Evolutionary conservation across 23 red algal species (phyloP).

Genomic region (Agarophyton chilense): DNA sequence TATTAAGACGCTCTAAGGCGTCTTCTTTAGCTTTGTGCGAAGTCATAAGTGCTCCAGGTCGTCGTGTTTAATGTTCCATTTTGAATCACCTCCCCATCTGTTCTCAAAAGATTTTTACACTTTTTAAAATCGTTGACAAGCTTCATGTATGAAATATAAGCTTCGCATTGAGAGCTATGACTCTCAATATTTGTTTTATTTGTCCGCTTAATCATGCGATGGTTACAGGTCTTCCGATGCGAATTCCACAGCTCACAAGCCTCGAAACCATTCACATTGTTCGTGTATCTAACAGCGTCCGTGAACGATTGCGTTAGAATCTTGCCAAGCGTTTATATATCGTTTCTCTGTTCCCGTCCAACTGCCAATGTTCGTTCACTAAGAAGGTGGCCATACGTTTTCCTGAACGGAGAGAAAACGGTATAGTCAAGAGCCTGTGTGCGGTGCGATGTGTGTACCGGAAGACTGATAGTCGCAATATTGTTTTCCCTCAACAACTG

Average conservation of each 20-base stretch:
- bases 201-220: too few relatives aligned
- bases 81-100: background rate
- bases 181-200: background rate
- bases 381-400: background rate
- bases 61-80: conserved; percentile 1
- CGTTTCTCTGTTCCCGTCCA: too few relatives aligned
- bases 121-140: background rate
- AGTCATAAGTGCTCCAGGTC: too few relatives aligned
- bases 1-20: too few relatives aligned
- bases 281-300: too few relatives aligned
- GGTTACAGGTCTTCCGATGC: too few relatives aligned
- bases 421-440: conserved; percentile 1
- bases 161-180: background rate
- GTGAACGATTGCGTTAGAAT: too few relatives aligned
- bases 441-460: background rate
- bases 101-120: background rate
- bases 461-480: background rate
- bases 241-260: too few relatives aligned
- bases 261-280: too few relatives aligned
- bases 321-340: too few relatives aligned
- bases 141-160: background rate
- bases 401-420: conserved; percentile 13
- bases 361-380: background rate
- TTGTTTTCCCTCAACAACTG: conserved; percentile 10
- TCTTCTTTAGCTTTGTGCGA: too few relatives aligned